A percentile compares a stretch with the other conserved stretches of the same genome.
Conservation (phyloP, 225 moss, liverwort and hornwort genomes). For the Bryoerythrophyllum caledonicum region DNA sequence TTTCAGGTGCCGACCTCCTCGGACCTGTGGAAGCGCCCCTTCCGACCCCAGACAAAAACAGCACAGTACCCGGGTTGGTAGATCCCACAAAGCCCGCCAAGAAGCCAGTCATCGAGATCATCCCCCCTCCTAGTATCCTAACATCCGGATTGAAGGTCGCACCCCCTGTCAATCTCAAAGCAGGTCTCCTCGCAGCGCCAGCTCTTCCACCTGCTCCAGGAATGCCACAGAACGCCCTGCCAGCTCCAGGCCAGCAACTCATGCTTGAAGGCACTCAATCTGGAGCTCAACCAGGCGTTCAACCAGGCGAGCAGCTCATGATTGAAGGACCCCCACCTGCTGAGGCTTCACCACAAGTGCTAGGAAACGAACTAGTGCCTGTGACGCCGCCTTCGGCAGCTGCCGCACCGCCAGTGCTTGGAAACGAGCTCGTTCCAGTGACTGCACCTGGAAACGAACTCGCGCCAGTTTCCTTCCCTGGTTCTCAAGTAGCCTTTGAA, state of each 20-base stretch:
- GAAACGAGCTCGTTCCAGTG: constrained; percentile 18
- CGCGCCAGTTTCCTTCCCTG: constrained; percentile 38
- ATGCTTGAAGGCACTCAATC: constrained; percentile 49
- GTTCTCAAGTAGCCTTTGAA: constrained; percentile 38
- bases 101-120: constrained; percentile 75
- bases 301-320: constrained; percentile 45
- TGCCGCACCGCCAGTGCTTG: not conserved
- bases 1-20: constrained; percentile 81
- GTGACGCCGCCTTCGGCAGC: not conserved
- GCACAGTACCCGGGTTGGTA: constrained; percentile 53
- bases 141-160: constrained; percentile 63
- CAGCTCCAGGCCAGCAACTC: constrained; percentile 47
- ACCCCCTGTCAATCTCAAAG: constrained; percentile 45
- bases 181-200: constrained; percentile 40
- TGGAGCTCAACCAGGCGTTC: constrained; percentile 29
- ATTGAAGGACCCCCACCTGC: constrained; percentile 40
- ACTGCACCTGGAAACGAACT: constrained; percentile 29
- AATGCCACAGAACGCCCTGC: constrained; percentile 39
- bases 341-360: constrained; percentile 16
- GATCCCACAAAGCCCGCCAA: constrained; percentile 43
- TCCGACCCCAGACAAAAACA: constrained; percentile 73
- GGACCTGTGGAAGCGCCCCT: constrained; percentile 56
- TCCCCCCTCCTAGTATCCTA: constrained; percentile 77
- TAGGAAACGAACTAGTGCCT: constrained; percentile 19
- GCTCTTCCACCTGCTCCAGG: constrained; percentile 44